Conservation (phyloP, 306 rosid species). For the Cicer pinnatifidum region DNA sequence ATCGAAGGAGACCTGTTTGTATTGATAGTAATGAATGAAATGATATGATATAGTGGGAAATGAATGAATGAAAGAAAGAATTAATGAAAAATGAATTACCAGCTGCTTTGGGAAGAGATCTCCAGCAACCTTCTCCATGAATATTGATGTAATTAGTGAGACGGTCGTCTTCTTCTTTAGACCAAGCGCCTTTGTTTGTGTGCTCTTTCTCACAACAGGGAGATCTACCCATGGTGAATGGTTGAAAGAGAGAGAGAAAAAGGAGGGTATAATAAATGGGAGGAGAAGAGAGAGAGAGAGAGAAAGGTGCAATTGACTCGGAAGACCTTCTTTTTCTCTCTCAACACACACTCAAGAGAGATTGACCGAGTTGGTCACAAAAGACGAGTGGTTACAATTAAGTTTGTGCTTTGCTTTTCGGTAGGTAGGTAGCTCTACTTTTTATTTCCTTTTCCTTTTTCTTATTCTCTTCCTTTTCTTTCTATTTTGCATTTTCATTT, state of each 20-base stretch:
- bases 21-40: background rate
- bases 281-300: too few relatives aligned
- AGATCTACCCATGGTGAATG: constrained; percentile 51
- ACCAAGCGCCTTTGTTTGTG: constrained; percentile 67
- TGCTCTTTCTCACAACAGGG: constrained; percentile 67
- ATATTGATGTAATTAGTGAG: constrained; percentile 55
- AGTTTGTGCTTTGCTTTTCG: constrained; percentile 39
- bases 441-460: background rate
- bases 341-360: background rate
- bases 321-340: constrained; percentile 38
- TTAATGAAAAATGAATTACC: constrained; percentile 39
- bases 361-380: constrained; percentile 68
- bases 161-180: constrained; percentile 66
- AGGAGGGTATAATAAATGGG: background rate
- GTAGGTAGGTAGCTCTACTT: constrained; percentile 49
- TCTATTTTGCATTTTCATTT: too few relatives aligned
- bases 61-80: background rate
- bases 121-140: constrained; percentile 66
- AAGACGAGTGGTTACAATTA: constrained; percentile 53
- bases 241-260: background rate
- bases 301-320: constrained; percentile 48
- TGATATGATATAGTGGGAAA: background rate
- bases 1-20: constrained; percentile 58
- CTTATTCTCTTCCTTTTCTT: too few relatives aligned
- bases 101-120: constrained; percentile 64